Conservation (phyloP, 805 yeast genomes). For the Nakazawaea laoshanensis region DNA sequence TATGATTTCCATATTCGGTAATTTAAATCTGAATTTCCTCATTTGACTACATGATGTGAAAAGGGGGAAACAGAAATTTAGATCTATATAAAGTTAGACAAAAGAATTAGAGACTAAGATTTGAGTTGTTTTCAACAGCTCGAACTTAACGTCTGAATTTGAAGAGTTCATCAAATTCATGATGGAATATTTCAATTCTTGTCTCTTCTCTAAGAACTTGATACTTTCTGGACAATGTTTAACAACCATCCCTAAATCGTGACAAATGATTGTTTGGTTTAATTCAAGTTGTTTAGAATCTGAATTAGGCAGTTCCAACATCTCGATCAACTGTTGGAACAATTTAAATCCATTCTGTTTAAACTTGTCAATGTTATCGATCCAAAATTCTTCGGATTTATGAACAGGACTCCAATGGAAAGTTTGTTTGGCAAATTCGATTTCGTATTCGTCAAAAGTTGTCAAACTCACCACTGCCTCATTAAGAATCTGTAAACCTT, state of each 20-base stretch:
- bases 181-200: conserved; percentile 61
- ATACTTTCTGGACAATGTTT: conserved; percentile 56
- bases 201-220: conserved; percentile 39
- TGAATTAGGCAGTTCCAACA: conserved; percentile 25
- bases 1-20: too few species aligned
- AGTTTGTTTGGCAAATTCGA: conserved; percentile 72
- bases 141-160: conserved; percentile 85
- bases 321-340: conserved; percentile 49
- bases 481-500: conserved; percentile 50
- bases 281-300: conserved; percentile 20
- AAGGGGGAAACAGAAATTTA: too few species aligned
- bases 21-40: not conserved
- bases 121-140: conserved; percentile 95
- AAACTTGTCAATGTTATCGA: conserved; percentile 69
- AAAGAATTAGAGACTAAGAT: conserved; percentile 80
- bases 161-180: conserved; percentile 78
- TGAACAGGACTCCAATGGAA: conserved; percentile 92
- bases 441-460: conserved; percentile 84
- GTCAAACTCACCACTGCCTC: conserved; percentile 74
- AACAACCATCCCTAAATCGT: conserved; percentile 57
- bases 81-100: conserved; percentile 15
- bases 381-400: conserved; percentile 82
- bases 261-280: conserved; percentile 53
- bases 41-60: not conserved
- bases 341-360: conserved; percentile 71